Evolutionary conservation across 2,329 filamentous ascomycete genomes (phyloP), one percentile per base, ranked within the genome.

Genomic region (Periconia macrospinosa): DNA sequence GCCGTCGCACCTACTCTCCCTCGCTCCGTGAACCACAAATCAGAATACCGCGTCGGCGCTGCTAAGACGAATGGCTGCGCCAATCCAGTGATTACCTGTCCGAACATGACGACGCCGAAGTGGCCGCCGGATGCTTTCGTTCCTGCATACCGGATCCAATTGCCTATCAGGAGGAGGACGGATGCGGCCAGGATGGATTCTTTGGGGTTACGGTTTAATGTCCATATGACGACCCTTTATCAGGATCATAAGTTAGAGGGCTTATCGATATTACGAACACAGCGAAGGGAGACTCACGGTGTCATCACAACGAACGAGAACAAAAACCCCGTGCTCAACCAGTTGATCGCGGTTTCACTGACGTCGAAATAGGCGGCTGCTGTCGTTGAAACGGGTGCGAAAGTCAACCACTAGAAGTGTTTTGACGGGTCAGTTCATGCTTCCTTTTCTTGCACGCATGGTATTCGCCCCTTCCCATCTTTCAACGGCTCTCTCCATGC

Each of bases 11-110:
- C 88, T 13, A 96, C 90, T 50, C 94, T 85, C 8, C 92, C 93
- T 11, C 81, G 78, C 64, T 89, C 87, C 1, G 91, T 92, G 76
- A 97, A 97, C 94, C 94, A 97, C 55, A 96, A 79, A 70, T 97
- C 92, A 50, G 90, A 94, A 75, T 96, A 99, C 57, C 91, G 82
- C 0, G 94, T 93, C 0, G 94, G 93, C 0, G 93, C 91, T 7
- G 89, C 86, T 10, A 97, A 84, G 13, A 96, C 91, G 72, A 97
- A 97, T 0, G 94, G 92, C 70, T 99, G 94, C 1, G 91, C 87
- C 40, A 97, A 81, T 1, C 93, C 94, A 49, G 90, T 91, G 55
- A 99, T 73, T 70, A 97, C 88, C 77, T 97, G 93, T 5, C 93
- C 93, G 62, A 95, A 87, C 88, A 97, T 91, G 57, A 91, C 87